Conservation (phyloP, 345 rosid species). For the Syzygium grande region DNA sequence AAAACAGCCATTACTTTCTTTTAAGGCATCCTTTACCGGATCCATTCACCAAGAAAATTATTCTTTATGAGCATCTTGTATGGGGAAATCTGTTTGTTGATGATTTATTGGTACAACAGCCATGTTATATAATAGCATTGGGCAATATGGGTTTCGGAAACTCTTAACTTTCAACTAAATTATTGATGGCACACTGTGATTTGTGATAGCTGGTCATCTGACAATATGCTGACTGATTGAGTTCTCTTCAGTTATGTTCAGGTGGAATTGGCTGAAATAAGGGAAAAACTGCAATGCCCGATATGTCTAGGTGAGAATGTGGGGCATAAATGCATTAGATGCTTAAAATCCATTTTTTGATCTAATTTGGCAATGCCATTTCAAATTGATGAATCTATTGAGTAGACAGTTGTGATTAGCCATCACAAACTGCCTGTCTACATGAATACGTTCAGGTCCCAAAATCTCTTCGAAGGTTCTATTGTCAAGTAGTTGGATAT, state of each 20-base stretch:
- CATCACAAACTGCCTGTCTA: not conserved
- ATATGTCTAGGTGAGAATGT: conserved; percentile 52
- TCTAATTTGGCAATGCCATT: not conserved
- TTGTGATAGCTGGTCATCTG: not conserved
- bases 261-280: conserved; percentile 49
- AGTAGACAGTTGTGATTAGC: not conserved
- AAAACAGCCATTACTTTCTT: not conserved
- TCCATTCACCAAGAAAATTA: not conserved
- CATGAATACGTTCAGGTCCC: not conserved
- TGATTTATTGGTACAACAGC: not conserved
- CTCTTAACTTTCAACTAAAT: not conserved
- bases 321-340: not conserved
- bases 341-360: not conserved
- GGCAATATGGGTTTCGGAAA: not conserved
- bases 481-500: not conserved
- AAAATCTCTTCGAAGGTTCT: not conserved
- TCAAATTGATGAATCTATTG: not conserved
- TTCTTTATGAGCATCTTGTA: not conserved
- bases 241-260: conserved; percentile 7
- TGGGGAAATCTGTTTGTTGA: not conserved
- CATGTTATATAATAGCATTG: not conserved
- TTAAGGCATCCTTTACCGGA: not conserved
- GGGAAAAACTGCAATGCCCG: conserved; percentile 74
- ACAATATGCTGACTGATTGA: not conserved
- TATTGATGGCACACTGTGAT: not conserved